Conservation (phyloP, 805 yeast species). For the Maudiozyma bulderi region DNA sequence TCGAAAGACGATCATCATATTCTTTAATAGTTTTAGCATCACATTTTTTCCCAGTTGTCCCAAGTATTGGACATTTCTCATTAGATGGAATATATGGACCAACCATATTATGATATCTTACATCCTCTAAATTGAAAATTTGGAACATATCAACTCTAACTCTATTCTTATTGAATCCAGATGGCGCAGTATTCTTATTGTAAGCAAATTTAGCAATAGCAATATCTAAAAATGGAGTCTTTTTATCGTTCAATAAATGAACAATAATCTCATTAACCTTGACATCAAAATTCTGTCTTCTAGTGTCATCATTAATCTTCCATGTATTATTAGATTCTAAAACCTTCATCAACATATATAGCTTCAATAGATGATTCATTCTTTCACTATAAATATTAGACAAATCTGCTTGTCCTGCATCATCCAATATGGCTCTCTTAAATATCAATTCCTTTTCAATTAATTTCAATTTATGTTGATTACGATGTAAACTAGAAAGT, state of each 20-base stretch:
- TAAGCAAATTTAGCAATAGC: constrained; percentile 54
- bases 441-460: constrained; percentile 41
- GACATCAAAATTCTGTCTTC: constrained; percentile 39
- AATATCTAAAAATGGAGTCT: constrained; percentile 61
- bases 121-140: constrained; percentile 54
- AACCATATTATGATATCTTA: constrained; percentile 62
- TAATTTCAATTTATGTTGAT: constrained; percentile 33
- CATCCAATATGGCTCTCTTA: constrained; percentile 40
- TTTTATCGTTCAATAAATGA: constrained; percentile 53
- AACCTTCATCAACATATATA: constrained; percentile 38
- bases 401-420: constrained; percentile 38
- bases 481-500: constrained; percentile 41
- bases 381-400: constrained; percentile 32
- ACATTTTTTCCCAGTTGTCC: background rate
- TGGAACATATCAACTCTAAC: constrained; percentile 53
- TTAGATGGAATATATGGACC: constrained; percentile 33
- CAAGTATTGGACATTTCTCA: background rate
- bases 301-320: constrained; percentile 19
- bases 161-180: constrained; percentile 57
- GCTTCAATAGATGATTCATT: constrained; percentile 32
- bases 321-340: constrained; percentile 28
- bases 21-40: constrained; percentile 4
- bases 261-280: constrained; percentile 61
- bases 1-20: constrained; percentile 16
- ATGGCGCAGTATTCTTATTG: constrained; percentile 50